phyloP scores from a whole-genome alignment of 768 basidiomycete species.

The Mycena latifolia region DNA sequence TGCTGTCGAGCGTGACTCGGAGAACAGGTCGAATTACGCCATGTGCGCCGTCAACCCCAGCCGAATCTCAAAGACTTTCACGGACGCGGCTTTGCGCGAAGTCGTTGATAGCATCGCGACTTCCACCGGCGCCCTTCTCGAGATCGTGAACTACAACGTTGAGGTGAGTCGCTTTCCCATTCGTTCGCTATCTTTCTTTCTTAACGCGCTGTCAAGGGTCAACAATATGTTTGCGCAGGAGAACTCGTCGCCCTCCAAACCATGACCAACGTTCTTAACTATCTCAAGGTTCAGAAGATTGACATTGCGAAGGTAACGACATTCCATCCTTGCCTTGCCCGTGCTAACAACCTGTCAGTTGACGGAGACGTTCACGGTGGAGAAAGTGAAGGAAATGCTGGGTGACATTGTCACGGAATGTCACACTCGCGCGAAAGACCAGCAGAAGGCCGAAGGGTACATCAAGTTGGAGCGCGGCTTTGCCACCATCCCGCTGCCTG shows the following conservation, averaged over 20 bases:
- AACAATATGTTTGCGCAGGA: slow-evolving; percentile 99
- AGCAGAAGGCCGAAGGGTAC: slow-evolving; percentile 85
- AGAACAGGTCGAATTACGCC: slow-evolving; percentile 95
- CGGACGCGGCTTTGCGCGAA: slow-evolving; percentile 94
- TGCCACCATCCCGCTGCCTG: slow-evolving; percentile 94
- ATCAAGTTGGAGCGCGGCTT: slow-evolving; percentile 97
- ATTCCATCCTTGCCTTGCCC: background rate
- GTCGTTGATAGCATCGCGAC: slow-evolving; percentile 93
- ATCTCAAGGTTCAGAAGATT: slow-evolving; percentile 95
- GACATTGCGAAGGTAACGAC: slow-evolving; percentile 84
- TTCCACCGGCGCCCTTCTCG: slow-evolving; percentile 84
- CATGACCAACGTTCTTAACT: slow-evolving; percentile 96
- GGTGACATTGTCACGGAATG: slow-evolving; percentile 90
- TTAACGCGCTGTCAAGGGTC: slow-evolving; percentile 69
- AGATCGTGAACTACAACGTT: slow-evolving; percentile 98
- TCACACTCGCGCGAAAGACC: slow-evolving; percentile 79
- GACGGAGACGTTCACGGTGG: slow-evolving; percentile 87
- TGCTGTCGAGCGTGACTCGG: slow-evolving; percentile 94
- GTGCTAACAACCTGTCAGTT: slow-evolving; percentile 60
- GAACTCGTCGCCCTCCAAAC: slow-evolving; percentile 94
- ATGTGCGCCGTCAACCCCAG: slow-evolving; percentile 99
- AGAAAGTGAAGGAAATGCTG: slow-evolving; percentile 97
- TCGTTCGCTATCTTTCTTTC: slow-evolving; percentile 2
- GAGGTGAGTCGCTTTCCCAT: slow-evolving; percentile 67
- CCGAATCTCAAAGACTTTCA: slow-evolving; percentile 94